These are phyloP conservation scores for Venturia effusa DNA, from an alignment of 2,329 filamentous ascomycete species.

Conservation along the genomic window DNA sequence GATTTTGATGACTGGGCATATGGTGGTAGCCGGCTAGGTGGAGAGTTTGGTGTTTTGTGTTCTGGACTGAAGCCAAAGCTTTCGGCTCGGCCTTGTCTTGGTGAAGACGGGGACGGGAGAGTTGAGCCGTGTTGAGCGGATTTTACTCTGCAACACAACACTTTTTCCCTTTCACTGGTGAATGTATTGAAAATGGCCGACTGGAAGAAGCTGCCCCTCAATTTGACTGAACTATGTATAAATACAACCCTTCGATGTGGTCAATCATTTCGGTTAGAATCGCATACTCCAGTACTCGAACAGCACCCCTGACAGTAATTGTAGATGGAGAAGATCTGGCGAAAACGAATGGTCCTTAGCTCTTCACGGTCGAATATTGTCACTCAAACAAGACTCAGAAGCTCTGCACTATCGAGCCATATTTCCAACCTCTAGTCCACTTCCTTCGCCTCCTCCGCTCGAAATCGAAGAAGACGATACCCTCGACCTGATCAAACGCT, in stretches of 20 bases:
- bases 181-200: slow-evolving; percentile 29
- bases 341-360: slow-evolving; percentile 83
- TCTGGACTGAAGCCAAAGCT: neutral
- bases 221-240: slow-evolving; percentile 77
- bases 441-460: slow-evolving; percentile 25
- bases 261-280: slow-evolving; percentile 68
- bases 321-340: slow-evolving; percentile 72
- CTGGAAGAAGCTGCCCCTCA: slow-evolving; percentile 81
- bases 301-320: slow-evolving; percentile 1
- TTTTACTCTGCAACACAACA: neutral
- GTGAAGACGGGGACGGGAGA: neutral
- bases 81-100: neutral
- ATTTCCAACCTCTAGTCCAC: slow-evolving; percentile 31
- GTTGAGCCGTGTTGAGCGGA: neutral
- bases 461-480: slow-evolving; percentile 48
- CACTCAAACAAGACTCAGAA: slow-evolving; percentile 68
- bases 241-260: slow-evolving; percentile 91
- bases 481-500: slow-evolving; percentile 63
- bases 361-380: slow-evolving; percentile 73
- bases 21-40: neutral
- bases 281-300: slow-evolving; percentile 10
- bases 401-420: slow-evolving; percentile 71
- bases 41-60: neutral
- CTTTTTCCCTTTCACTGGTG: neutral
- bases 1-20: neutral